Percentiles rank a stretch among this genome's conserved stretches.
phyloP scores from a whole-genome alignment of 2,329 filamentous ascomycete genomes.

The Bipolaris sorokiniana region DNA sequence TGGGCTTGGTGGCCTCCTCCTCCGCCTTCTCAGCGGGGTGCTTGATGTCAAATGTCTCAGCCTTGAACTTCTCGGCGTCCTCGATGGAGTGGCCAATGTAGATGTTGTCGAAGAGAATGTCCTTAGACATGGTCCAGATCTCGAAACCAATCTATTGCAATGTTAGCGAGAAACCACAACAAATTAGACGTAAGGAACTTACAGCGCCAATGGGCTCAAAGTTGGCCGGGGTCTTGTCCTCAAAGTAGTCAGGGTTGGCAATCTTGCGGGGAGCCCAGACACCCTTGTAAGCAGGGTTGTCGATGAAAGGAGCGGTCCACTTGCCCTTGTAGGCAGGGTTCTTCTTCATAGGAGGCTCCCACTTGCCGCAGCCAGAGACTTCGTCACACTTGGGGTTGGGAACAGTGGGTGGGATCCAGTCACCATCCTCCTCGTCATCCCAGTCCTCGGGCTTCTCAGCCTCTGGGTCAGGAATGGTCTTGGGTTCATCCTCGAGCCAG shows the following conservation, averaged over 20 bases:
- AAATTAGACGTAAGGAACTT: constrained; percentile 55
- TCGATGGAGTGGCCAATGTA: constrained; percentile 97
- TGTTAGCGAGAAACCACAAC: constrained; percentile 19
- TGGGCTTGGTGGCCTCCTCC: constrained; percentile 80
- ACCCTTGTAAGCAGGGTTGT: constrained; percentile 99
- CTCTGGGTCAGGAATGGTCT: constrained; percentile 86
- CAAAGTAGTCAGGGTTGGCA: constrained; percentile 91
- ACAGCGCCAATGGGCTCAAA: constrained; percentile 98
- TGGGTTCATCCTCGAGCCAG: constrained; percentile 91
- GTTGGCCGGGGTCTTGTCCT: constrained; percentile 96
- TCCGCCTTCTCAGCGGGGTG: constrained; percentile 78
- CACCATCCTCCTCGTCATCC: constrained; percentile 99
- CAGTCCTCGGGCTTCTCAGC: constrained; percentile 98
- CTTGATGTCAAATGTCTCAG: constrained; percentile 92
- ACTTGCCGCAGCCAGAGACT: constrained; percentile 89
- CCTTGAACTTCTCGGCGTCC: constrained; percentile 86
- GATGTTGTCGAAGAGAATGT: constrained; percentile 99
- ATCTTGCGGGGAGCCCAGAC: constrained; percentile 95
- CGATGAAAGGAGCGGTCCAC: constrained; percentile 89
- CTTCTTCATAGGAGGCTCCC: constrained; percentile 88
- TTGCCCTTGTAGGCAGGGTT: constrained; percentile 99
- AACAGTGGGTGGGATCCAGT: constrained; percentile 89
- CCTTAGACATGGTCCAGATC: constrained; percentile 99
- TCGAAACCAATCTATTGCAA: constrained; percentile 84
- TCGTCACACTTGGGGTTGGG: constrained; percentile 97